A percentile compares a stretch with the other conserved stretches of the same genome.
phyloP scores from a whole-genome alignment of 192 early-diverging fungal species.

The Coemansia sp. region DNA sequence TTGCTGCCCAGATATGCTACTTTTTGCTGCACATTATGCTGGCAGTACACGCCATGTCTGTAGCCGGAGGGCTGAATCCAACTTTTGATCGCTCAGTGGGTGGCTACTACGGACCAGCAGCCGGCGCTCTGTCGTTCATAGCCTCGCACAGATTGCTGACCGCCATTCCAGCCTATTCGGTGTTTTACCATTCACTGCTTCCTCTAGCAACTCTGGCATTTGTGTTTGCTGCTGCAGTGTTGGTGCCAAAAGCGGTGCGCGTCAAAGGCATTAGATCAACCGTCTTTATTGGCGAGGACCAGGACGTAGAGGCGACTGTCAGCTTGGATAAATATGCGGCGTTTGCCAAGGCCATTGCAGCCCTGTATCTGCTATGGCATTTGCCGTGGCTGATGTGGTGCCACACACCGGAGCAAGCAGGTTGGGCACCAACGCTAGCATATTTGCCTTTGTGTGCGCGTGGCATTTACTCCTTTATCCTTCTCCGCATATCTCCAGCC shows the following conservation, averaged over 20 bases:
- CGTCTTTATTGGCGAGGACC: constrained; percentile 19
- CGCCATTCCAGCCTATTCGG: not conserved
- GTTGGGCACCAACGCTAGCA: constrained; percentile 13
- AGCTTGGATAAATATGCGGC: constrained; percentile 15
- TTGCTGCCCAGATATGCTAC: constrained; percentile 36
- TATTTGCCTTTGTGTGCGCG: constrained; percentile 22
- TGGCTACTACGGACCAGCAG: constrained; percentile 39
- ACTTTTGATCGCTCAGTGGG: constrained; percentile 11
- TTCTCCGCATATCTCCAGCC: constrained; percentile 25
- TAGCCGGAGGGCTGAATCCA: constrained; percentile 15
- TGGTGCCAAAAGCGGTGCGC: not conserved
- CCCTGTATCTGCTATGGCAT: constrained; percentile 17
- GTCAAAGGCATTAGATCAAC: not conserved
- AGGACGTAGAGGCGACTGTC: constrained; percentile 22
- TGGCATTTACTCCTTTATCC: constrained; percentile 22
- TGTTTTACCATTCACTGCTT: constrained; percentile 10
- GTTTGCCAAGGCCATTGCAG: constrained; percentile 14
- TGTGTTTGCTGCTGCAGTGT: constrained; percentile 9
- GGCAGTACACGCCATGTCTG: constrained; percentile 26
- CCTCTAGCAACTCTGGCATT: constrained; percentile 14
- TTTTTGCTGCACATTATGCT: constrained; percentile 19
- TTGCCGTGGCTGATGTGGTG: constrained; percentile 31
- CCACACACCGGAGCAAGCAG: constrained; percentile 15
- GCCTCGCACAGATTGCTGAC: constrained; percentile 22
- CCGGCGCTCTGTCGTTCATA: constrained; percentile 15